Percentiles rank a stretch among this genome's conserved stretches.
phyloP scores from a whole-genome alignment of 495 filamentous ascomycete species.

The Talaromyces borbonicus region DNA sequence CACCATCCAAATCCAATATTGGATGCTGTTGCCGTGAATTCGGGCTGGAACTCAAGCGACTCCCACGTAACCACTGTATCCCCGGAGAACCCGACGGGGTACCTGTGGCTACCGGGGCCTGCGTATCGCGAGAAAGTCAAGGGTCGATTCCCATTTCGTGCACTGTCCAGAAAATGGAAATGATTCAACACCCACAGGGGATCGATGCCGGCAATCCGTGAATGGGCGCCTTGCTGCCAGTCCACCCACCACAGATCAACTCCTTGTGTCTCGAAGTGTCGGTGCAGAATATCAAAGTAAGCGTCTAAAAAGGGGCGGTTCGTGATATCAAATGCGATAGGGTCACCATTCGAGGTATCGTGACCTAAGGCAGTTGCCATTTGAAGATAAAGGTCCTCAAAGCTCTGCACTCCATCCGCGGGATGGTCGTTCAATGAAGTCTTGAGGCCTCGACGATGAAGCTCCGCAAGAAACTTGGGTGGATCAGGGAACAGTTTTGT shows the following conservation, averaged over 20 bases:
- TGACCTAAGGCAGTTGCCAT: constrained; percentile 38
- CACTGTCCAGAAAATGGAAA: constrained; percentile 45
- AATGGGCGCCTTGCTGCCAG: constrained; percentile 50
- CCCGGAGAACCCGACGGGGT: constrained; percentile 53
- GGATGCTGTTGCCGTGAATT: constrained; percentile 51
- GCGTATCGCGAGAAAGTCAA: constrained; percentile 46
- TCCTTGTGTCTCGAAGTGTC: constrained; percentile 37
- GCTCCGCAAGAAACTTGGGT: constrained; percentile 24
- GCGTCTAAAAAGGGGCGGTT: constrained; percentile 43
- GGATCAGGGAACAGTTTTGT: constrained; percentile 45
- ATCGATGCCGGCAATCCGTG: constrained; percentile 44
- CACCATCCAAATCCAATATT: constrained; percentile 59
- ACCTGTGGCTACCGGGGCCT: constrained; percentile 48
- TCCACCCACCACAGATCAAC: constrained; percentile 55
- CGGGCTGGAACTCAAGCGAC: constrained; percentile 48
- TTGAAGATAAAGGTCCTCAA: constrained; percentile 42
- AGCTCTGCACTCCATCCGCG: constrained; percentile 39
- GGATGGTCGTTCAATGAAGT: constrained; percentile 50
- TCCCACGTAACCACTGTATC: constrained; percentile 47
- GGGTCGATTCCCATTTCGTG: constrained; percentile 17
- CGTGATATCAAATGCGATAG: constrained; percentile 45
- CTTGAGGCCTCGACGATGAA: constrained; percentile 36
- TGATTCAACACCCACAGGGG: constrained; percentile 56
- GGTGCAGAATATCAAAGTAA: constrained; percentile 46
- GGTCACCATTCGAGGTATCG: constrained; percentile 31